Conservation (phyloP, 2,329 filamentous ascomycete species). For the Aureobasidium sp. region DNA sequence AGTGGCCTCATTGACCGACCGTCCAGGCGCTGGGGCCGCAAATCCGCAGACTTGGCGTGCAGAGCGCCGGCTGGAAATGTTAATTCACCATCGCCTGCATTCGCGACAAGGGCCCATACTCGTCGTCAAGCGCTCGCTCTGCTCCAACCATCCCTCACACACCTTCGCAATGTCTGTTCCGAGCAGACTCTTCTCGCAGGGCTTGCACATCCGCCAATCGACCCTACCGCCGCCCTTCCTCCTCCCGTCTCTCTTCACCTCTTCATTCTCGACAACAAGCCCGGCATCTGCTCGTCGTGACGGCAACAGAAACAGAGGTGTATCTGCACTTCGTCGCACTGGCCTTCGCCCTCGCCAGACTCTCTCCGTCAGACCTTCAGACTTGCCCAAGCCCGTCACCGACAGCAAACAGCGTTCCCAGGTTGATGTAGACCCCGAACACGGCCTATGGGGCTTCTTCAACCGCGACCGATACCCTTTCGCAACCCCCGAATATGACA, state of each 20-base stretch:
- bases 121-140: background rate
- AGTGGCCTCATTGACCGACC: too few relatives aligned
- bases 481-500: slow-evolving; percentile 63
- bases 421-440: slow-evolving; percentile 59
- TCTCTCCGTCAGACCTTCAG: slow-evolving; percentile 65
- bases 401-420: slow-evolving; percentile 50
- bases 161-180: slow-evolving; percentile 8
- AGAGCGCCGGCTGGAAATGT: slow-evolving; percentile 12
- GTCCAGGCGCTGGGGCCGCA: background rate
- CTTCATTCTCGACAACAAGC: slow-evolving; percentile 26
- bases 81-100: slow-evolving; percentile 11
- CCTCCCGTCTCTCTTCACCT: slow-evolving; percentile 32
- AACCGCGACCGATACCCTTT: slow-evolving; percentile 61
- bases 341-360: slow-evolving; percentile 59
- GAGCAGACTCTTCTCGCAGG: slow-evolving; percentile 6
- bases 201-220: slow-evolving; percentile 8
- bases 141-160: background rate
- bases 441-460: slow-evolving; percentile 94
- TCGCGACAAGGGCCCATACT: background rate
- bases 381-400: slow-evolving; percentile 64
- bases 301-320: slow-evolving; percentile 70
- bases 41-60: background rate
- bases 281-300: slow-evolving; percentile 42
- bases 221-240: slow-evolving; percentile 28
- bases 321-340: slow-evolving; percentile 72